Evolutionary conservation across 129 eudicot genomes (phyloP).

Genomic region (Helianthus tuberosus): DNA sequence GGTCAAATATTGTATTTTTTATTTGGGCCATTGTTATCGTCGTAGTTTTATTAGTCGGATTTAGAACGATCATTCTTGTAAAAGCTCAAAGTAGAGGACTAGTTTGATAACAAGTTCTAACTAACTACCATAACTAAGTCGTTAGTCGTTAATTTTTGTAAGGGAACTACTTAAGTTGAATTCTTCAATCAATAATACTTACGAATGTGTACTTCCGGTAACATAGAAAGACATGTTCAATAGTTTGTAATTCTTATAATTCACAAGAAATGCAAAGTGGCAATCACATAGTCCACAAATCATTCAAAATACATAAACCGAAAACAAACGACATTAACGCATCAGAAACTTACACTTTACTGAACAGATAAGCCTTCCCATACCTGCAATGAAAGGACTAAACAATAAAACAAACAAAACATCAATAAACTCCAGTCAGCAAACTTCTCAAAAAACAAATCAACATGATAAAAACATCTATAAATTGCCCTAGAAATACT

Average conservation of each 20-base stretch:
- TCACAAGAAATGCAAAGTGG: neutral
- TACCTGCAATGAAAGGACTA: conserved; percentile 88
- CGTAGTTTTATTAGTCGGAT: too few relatives aligned
- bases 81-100: too few relatives aligned
- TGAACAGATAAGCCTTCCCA: conserved; percentile 99
- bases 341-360: conserved; percentile 84
- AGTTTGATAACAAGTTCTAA: too few relatives aligned
- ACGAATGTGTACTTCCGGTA: neutral
- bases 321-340: conserved; percentile 1
- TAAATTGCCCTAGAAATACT: conserved; percentile 11
- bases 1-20: too few relatives aligned
- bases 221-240: neutral
- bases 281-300: conserved; percentile 22
- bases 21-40: too few relatives aligned
- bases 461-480: conserved; percentile 1
- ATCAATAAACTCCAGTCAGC: conserved; percentile 34
- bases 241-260: neutral
- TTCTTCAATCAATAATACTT: too few relatives aligned
- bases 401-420: conserved; percentile 29
- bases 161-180: too few relatives aligned
- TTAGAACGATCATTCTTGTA: too few relatives aligned
- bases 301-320: neutral
- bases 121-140: too few relatives aligned
- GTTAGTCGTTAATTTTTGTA: too few relatives aligned
- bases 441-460: conserved; percentile 5